Evolutionary conservation across 257 asterid species (phyloP).

Genomic region (Solanum pinnatisectum): DNA sequence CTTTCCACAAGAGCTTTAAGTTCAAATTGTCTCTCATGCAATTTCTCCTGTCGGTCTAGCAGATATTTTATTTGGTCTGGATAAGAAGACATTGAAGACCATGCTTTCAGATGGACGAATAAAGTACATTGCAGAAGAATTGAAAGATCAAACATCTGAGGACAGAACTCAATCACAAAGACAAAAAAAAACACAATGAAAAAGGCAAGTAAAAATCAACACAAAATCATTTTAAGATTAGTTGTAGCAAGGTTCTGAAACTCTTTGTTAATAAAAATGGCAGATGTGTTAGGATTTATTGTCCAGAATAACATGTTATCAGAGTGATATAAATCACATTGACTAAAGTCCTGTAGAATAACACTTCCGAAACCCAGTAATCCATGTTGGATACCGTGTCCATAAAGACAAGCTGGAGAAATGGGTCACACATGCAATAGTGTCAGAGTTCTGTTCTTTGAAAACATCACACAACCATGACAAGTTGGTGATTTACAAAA

Average conservation of each 20-base stretch:
- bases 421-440: background rate
- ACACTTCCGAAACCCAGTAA: background rate
- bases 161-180: background rate
- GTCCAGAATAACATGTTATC: background rate
- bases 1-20: constrained; percentile 65
- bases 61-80: constrained; percentile 67
- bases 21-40: constrained; percentile 62
- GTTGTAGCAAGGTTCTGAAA: background rate
- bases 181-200: background rate
- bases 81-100: constrained; percentile 1
- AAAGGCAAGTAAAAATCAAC: background rate
- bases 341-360: background rate
- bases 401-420: background rate
- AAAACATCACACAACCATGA: background rate
- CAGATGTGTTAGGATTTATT: background rate
- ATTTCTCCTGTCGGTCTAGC: constrained; percentile 72
- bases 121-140: background rate
- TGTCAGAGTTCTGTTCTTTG: background rate
- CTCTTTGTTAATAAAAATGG: background rate
- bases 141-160: background rate
- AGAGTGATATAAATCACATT: background rate
- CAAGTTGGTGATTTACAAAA: background rate
- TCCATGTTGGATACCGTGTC: background rate
- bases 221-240: background rate
- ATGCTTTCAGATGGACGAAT: background rate